phyloP scores from a whole-genome alignment of 768 basidiomycete species.

The Hygrophorus pudorinus region DNA sequence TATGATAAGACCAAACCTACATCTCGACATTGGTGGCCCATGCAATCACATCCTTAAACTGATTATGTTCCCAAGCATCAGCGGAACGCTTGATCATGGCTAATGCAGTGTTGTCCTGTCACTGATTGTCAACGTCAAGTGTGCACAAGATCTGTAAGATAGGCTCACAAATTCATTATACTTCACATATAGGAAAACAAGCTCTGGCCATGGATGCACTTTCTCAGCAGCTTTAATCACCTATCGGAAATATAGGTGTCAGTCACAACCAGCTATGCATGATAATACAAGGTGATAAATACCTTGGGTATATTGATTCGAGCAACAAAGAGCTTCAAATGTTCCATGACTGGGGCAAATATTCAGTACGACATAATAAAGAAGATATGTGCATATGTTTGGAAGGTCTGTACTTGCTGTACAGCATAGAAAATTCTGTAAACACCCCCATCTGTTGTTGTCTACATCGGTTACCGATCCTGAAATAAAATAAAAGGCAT shows the following conservation, averaged over 20 bases:
- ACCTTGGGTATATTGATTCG: constrained; percentile 98
- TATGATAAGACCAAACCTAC: constrained; percentile 28
- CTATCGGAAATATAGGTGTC: constrained; percentile 15
- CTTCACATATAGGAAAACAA: constrained; percentile 97
- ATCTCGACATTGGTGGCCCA: constrained; percentile 98
- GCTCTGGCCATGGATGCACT: constrained; percentile 95
- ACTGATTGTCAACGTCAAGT: constrained; percentile 4
- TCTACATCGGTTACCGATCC: too few relatives aligned
- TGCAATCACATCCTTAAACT: constrained; percentile 97
- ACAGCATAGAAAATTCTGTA: too few relatives aligned
- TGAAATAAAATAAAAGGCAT: not conserved
- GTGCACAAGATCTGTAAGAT: not conserved
- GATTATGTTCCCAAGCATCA: constrained; percentile 98
- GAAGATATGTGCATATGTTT: not conserved
- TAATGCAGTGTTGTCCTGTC: constrained; percentile 88
- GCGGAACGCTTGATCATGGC: constrained; percentile 98
- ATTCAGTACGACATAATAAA: not conserved
- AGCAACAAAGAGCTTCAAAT: constrained; percentile 90
- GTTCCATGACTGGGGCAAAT: constrained; percentile 81
- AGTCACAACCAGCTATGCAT: not conserved
- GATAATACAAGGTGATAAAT: not conserved
- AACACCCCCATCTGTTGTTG: too few relatives aligned
- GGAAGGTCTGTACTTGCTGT: too few relatives aligned
- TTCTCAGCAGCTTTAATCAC: constrained; percentile 95
- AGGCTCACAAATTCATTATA: constrained; percentile 83